Evolutionary conservation across 2,329 filamentous ascomycete species (phyloP).

Genomic region (Alternaria conjuncta): DNA sequence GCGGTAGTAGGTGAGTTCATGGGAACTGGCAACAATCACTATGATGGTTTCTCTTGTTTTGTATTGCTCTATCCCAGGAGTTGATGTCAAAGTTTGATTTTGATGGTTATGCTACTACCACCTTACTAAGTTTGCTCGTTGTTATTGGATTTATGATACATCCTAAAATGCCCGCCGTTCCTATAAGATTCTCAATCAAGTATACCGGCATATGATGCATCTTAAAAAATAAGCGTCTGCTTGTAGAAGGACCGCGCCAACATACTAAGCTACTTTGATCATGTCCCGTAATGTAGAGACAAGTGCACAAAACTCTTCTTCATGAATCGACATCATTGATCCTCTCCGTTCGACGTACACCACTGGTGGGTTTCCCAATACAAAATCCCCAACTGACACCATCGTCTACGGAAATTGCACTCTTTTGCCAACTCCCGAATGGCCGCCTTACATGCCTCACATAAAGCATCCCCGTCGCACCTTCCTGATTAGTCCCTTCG

Average conservation of each 20-base stretch:
- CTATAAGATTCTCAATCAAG: not conserved
- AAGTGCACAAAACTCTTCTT: not conserved
- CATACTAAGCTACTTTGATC: not conserved
- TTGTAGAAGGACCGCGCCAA: not conserved
- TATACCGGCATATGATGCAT: not conserved
- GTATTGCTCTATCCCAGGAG: not conserved
- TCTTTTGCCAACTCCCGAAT: not conserved
- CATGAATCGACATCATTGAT: not conserved
- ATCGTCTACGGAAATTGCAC: not conserved
- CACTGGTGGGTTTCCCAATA: not conserved
- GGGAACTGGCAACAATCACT: not conserved
- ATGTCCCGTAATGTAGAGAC: not conserved
- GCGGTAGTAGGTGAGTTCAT: not conserved
- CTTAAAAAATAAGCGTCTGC: not conserved
- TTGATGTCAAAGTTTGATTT: not conserved
- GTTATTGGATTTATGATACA: not conserved
- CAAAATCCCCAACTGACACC: not conserved
- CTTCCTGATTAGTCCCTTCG: not conserved
- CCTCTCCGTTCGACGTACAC: not conserved
- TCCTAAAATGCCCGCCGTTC: not conserved
- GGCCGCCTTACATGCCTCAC: not conserved
- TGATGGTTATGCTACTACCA: not conserved
- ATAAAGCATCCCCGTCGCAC: not conserved
- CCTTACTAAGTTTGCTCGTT: not conserved
- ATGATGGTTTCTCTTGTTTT: not conserved